Conservation (phyloP, 441 rosid species). For the Euphorbia schlechtendalii region DNA sequence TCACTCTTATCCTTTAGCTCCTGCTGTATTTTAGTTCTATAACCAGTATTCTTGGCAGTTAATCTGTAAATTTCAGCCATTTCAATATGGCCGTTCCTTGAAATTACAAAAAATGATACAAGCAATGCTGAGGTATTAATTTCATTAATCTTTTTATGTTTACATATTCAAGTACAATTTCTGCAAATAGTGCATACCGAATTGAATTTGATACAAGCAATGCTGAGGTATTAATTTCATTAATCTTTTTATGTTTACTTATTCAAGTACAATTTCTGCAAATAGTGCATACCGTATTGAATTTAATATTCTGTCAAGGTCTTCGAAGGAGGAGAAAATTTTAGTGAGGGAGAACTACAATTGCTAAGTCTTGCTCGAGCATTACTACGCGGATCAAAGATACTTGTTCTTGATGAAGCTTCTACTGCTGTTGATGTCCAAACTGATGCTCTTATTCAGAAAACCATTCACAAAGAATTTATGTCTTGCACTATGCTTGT, state of each 20-base stretch:
- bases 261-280: neutral
- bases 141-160: neutral
- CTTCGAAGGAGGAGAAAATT: constrained; percentile 88
- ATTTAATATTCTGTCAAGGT: constrained; percentile 39
- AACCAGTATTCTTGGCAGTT: too few relatives aligned
- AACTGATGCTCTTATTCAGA: constrained; percentile 88
- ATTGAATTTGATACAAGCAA: constrained; percentile 13
- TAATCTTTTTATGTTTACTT: neutral
- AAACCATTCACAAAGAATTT: constrained; percentile 86
- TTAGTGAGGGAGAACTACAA: constrained; percentile 95
- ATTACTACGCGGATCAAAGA: constrained; percentile 74
- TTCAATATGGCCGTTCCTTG: too few relatives aligned
- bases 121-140: too few relatives aligned
- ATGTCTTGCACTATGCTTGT: constrained; percentile 78
- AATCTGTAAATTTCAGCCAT: too few relatives aligned
- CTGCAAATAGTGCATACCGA: neutral
- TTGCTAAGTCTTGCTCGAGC: constrained; percentile 93
- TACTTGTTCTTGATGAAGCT: constrained; percentile 98
- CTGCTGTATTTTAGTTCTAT: too few relatives aligned
- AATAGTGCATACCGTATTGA: neutral
- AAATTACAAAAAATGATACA: too few relatives aligned
- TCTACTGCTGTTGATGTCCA: constrained; percentile 93
- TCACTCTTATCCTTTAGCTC: too few relatives aligned
- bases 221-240: constrained; percentile 49
- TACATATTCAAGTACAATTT: neutral